Conservation (phyloP, 495 filamentous ascomycete genomes). For the Aspergillus taichungensis region DNA sequence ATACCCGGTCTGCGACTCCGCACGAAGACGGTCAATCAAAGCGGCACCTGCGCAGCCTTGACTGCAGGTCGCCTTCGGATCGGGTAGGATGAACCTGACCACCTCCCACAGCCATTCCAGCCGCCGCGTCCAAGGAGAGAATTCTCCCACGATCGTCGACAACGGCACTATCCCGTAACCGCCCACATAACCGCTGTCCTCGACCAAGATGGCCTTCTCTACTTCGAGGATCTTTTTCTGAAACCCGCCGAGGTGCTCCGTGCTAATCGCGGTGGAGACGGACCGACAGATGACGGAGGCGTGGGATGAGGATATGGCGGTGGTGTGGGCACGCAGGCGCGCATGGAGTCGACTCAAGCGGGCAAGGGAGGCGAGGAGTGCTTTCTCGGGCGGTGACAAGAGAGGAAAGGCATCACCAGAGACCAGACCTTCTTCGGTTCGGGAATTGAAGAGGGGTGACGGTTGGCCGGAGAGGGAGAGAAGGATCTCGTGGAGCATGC, state of each 20-base stretch:
- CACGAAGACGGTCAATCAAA: constrained; percentile 67
- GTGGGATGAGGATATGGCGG: constrained; percentile 59
- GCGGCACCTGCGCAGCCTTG: constrained; percentile 49
- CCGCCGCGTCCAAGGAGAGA: constrained; percentile 72
- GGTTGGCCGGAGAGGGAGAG: constrained; percentile 90
- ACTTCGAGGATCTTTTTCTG: constrained; percentile 77
- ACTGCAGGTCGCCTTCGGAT: constrained; percentile 14
- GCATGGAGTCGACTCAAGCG: constrained; percentile 69
- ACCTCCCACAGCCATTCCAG: constrained; percentile 84
- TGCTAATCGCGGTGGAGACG: constrained; percentile 71
- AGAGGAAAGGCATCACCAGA: constrained; percentile 38
- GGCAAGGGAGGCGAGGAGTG: constrained; percentile 68
- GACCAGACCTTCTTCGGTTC: constrained; percentile 26
- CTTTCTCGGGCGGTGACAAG: constrained; percentile 69
- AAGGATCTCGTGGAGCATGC: constrained; percentile 95
- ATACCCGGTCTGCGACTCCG: constrained; percentile 79
- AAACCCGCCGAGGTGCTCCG: constrained; percentile 65
- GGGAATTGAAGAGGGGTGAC: constrained; percentile 65
- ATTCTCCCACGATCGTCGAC: constrained; percentile 72
- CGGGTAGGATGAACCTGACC: constrained; percentile 51
- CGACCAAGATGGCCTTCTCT: constrained; percentile 63
- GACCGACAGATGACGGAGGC: constrained; percentile 75
- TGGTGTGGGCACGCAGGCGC: constrained; percentile 51
- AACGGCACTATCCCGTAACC: constrained; percentile 89
- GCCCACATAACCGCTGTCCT: constrained; percentile 67